Base-by-base conservation (phyloP, 768 basidiomycete genomes). In the Pleurotus ostreatus region DNA sequence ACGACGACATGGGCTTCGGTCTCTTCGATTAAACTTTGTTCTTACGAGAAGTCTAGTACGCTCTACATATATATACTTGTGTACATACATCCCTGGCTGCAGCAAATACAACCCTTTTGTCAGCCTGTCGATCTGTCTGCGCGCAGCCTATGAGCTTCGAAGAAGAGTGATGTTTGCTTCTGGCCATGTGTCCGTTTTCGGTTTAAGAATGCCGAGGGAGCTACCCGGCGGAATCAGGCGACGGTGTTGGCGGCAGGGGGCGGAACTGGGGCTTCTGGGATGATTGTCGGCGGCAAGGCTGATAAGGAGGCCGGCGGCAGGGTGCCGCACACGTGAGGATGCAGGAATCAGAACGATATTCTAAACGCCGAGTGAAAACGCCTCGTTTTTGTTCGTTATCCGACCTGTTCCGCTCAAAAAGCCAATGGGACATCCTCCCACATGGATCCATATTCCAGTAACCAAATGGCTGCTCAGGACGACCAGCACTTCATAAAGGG, bases 1-100 rank as follows among this genome's bases (percentile, higher is more conserved):
- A 96, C 81, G 95, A 97, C 65, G 95, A 97, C 77, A 97, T 97
- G 94, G 94, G 94, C 80, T 98, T 98, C 75, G 94, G 94, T 78
- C 83, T 97, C 61, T 97, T 97, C 81, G 94, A 97, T 80, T 97
- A 86, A 80, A 58, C 61, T 58, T 49, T 44, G 12, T 43, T 34
- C 63, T 60, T 44, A 44, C 52, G 12, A 55, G 9, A 54, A 39
- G 41, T 51, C 56, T 34, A 55, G 38, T 61, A 59, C 60, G 55
- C 55, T 30, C 48, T 59, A 46, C 43, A 55, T 57, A 7, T 43
- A 30, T 61, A 22, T 44, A 44, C 11, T 22, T 44, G 41, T 22
- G 41, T 16, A 44, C 20, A 34, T 34, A 11, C 30, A 34, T 34
- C 30, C 9, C 30, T 34, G 9, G 30, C 30, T 34, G 30, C 30